Evolutionary conservation across 1,284 basidiomycete genomes (phyloP).

Genomic region (Ceratobasidium sp.): DNA sequence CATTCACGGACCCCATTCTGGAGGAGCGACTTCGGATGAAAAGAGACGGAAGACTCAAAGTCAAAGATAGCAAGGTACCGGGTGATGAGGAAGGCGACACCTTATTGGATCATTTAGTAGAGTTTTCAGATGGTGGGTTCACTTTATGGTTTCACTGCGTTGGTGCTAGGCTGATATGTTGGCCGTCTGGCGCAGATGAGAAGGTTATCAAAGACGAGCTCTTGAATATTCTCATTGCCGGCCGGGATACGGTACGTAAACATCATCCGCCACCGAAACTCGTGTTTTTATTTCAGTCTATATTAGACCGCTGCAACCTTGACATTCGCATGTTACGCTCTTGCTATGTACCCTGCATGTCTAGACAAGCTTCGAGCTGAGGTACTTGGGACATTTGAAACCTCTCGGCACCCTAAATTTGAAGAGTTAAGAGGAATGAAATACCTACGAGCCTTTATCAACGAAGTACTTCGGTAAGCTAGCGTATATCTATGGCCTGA

Average conservation of each 20-base stretch:
- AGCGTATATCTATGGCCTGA: slow-evolving; percentile 43
- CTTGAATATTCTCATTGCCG: slow-evolving; percentile 78
- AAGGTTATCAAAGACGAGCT: slow-evolving; percentile 74
- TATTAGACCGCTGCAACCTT: slow-evolving; percentile 62
- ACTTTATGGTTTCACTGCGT: slow-evolving; percentile 10
- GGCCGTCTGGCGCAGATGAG: slow-evolving; percentile 51
- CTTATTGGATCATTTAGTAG: slow-evolving; percentile 75
- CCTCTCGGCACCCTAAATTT: slow-evolving; percentile 64
- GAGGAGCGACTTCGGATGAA: slow-evolving; percentile 65
- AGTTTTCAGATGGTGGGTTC: slow-evolving; percentile 36
- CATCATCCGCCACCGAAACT: not conserved
- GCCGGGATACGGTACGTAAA: slow-evolving; percentile 74
- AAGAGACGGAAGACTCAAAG: slow-evolving; percentile 59
- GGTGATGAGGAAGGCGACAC: slow-evolving; percentile 66
- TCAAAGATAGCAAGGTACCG: slow-evolving; percentile 46
- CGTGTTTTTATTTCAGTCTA: slow-evolving; percentile 38
- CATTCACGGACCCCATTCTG: slow-evolving; percentile 75
- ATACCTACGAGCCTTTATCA: slow-evolving; percentile 79
- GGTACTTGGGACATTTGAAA: slow-evolving; percentile 68
- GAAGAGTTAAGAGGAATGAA: slow-evolving; percentile 69
- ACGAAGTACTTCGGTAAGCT: slow-evolving; percentile 68
- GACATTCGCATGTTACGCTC: slow-evolving; percentile 74
- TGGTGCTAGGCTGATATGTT: slow-evolving; percentile 59
- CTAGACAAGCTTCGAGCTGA: slow-evolving; percentile 69
- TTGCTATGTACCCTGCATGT: slow-evolving; percentile 72